Conservation (phyloP, 2,329 filamentous ascomycete genomes). For the Fusarium beomiforme region DNA sequence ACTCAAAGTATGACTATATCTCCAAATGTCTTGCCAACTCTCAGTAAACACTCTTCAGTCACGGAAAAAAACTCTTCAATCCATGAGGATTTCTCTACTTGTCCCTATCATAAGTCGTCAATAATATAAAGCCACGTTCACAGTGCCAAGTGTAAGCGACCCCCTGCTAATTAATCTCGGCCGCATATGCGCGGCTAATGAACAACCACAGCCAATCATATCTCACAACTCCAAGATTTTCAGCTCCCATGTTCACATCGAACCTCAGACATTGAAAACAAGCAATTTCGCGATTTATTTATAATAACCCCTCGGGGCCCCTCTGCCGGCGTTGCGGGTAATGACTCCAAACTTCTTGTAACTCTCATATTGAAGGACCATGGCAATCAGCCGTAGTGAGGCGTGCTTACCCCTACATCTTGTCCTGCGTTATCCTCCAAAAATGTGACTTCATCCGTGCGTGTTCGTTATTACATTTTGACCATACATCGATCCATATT, state of each 20-base stretch:
- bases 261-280: not conserved
- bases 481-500: not conserved
- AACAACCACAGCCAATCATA: conserved; percentile 36
- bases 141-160: conserved; percentile 22
- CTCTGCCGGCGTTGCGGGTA: conserved; percentile 1
- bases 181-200: conserved; percentile 43
- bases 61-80: not conserved
- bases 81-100: not conserved
- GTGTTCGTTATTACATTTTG: conserved; percentile 9
- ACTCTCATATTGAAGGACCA: conserved; percentile 13
- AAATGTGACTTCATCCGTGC: conserved; percentile 16
- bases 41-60: too few species aligned
- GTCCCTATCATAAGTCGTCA: not conserved
- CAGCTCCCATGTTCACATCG: conserved; percentile 3
- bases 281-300: conserved; percentile 33
- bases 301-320: conserved; percentile 4
- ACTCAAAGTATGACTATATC: too few species aligned
- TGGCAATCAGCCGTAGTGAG: not conserved
- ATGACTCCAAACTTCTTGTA: not conserved
- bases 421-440: conserved; percentile 1
- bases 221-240: not conserved
- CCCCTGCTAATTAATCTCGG: conserved; percentile 43
- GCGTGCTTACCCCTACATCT: not conserved
- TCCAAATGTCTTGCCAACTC: too few species aligned
- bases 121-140: not conserved